Conservation (phyloP, 176 grass and related monocot species). For the Thinopyrum elongatum region DNA sequence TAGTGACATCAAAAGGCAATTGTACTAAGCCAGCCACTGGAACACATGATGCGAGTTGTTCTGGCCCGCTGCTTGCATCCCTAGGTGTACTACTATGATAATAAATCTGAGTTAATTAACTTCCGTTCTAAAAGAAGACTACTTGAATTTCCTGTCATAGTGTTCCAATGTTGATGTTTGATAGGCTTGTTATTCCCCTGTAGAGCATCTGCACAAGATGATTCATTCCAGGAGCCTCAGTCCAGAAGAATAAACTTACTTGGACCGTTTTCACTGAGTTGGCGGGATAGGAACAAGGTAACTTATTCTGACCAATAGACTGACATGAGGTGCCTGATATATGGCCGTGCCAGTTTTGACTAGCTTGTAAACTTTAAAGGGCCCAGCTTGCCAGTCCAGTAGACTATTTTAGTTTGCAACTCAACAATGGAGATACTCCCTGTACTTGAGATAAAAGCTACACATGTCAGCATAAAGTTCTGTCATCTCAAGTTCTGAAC, state of each 20-base stretch:
- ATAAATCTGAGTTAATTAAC: slow-evolving; percentile 9
- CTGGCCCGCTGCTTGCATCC: neutral
- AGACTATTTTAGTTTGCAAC: neutral
- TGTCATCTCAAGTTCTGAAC: neutral
- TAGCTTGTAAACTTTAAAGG: neutral
- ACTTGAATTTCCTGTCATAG: slow-evolving; percentile 11
- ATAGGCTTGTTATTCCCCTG: slow-evolving; percentile 16
- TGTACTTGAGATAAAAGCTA: neutral
- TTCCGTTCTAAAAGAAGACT: neutral
- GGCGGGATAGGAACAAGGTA: slow-evolving; percentile 99
- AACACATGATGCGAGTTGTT: neutral
- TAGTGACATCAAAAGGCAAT: neutral
- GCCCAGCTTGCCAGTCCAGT: neutral
- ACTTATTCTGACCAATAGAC: slow-evolving; percentile 17
- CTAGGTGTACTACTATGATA: neutral
- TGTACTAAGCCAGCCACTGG: neutral
- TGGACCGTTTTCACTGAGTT: slow-evolving; percentile 71
- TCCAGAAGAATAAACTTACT: slow-evolving; percentile 95
- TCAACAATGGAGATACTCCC: neutral
- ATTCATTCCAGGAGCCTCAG: slow-evolving; percentile 73
- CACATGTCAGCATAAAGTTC: neutral
- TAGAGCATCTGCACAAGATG: slow-evolving; percentile 62
- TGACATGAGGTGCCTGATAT: neutral
- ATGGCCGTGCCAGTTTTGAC: neutral
- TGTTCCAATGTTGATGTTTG: slow-evolving; percentile 28